Conservation (phyloP, 306 rosid species). For the Quercus mongolica region DNA sequence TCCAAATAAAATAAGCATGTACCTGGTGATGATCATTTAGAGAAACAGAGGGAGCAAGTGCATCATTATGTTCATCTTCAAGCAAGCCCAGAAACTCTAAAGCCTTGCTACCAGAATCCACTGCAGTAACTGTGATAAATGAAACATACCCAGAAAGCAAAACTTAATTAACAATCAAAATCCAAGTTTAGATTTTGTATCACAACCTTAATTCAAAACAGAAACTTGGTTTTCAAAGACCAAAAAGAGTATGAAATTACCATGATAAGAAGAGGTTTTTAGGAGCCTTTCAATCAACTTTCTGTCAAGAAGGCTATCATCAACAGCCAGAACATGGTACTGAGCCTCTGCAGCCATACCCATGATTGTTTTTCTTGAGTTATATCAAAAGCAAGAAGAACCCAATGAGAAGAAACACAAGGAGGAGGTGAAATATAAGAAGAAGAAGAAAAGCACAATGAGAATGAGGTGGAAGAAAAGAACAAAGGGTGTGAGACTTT, state of each 20-base stretch:
- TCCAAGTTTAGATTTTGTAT: neutral
- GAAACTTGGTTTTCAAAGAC: neutral
- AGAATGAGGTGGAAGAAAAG: slow-evolving; percentile 10
- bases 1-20: neutral
- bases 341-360: slow-evolving; percentile 49
- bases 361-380: slow-evolving; percentile 28
- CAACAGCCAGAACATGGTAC: slow-evolving; percentile 88
- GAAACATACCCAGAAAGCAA: slow-evolving; percentile 15
- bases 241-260: slow-evolving; percentile 28
- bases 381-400: neutral
- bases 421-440: neutral
- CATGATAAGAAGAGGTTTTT: slow-evolving; percentile 81
- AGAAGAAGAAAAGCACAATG: neutral
- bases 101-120: slow-evolving; percentile 80
- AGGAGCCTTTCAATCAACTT: slow-evolving; percentile 83
- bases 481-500: slow-evolving; percentile 29
- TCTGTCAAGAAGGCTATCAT: slow-evolving; percentile 74
- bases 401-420: neutral
- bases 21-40: slow-evolving; percentile 41
- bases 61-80: slow-evolving; percentile 42
- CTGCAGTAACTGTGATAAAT: slow-evolving; percentile 59
- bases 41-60: slow-evolving; percentile 22
- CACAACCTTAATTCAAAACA: neutral
- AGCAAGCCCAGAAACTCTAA: slow-evolving; percentile 65
- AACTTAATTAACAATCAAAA: neutral